Evolutionary conservation across 2,329 filamentous ascomycete species (phyloP).

Genomic region (Ceratocystis variospora): DNA sequence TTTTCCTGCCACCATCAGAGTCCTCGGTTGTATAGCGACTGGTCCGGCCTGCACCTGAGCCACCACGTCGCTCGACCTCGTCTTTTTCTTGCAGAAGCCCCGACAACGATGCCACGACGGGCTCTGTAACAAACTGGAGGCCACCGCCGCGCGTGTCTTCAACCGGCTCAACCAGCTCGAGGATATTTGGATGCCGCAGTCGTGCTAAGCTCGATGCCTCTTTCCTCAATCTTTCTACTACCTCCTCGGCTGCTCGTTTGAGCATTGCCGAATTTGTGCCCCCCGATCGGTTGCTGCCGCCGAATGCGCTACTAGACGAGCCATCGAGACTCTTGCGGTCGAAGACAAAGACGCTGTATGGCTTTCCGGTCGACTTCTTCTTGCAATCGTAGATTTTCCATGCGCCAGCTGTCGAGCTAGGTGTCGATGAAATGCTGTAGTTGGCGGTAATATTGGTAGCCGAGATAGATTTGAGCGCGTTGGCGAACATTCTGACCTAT

Average conservation of each 20-base stretch:
- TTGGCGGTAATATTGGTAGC: slow-evolving; percentile 82
- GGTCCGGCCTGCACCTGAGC: slow-evolving; percentile 45
- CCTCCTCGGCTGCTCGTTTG: slow-evolving; percentile 75
- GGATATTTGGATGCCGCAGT: slow-evolving; percentile 76
- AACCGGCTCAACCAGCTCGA: slow-evolving; percentile 87
- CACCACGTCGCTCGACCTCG: slow-evolving; percentile 53
- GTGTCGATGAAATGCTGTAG: slow-evolving; percentile 65
- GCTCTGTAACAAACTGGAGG: slow-evolving; percentile 89
- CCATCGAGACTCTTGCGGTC: slow-evolving; percentile 75
- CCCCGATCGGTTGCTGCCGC: slow-evolving; percentile 29
- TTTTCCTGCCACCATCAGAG: slow-evolving; percentile 54
- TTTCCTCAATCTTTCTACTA: slow-evolving; percentile 78
- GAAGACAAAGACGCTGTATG: slow-evolving; percentile 86
- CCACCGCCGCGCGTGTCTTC: slow-evolving; percentile 87
- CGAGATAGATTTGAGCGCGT: slow-evolving; percentile 82
- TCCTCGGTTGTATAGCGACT: slow-evolving; percentile 75
- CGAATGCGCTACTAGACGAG: slow-evolving; percentile 28
- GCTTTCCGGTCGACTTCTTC: slow-evolving; percentile 84
- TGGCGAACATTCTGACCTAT: slow-evolving; percentile 64
- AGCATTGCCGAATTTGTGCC: slow-evolving; percentile 44
- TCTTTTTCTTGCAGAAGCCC: slow-evolving; percentile 78
- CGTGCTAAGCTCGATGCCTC: slow-evolving; percentile 82
- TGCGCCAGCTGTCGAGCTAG: slow-evolving; percentile 70
- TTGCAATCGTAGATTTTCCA: slow-evolving; percentile 98
- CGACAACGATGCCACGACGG: slow-evolving; percentile 76